Evolutionary conservation across 371 early-diverging fungal species (phyloP).

Genomic region (Rhizomucor miehei): DNA sequence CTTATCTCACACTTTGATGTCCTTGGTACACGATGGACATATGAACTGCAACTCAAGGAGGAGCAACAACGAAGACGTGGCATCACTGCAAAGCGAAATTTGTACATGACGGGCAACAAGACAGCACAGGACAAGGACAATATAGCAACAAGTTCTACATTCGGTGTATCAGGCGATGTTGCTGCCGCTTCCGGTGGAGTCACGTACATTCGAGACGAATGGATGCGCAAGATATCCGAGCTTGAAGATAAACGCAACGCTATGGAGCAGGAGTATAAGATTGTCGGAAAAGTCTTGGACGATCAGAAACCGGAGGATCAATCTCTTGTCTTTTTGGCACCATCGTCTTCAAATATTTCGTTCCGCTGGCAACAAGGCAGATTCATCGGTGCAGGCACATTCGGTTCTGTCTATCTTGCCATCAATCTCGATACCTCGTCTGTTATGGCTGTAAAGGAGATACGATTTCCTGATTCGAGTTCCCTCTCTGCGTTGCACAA

Average conservation of each 20-base stretch:
- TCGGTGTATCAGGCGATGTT: slow-evolving; percentile 39
- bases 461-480: slow-evolving; percentile 81
- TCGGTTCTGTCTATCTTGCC: slow-evolving; percentile 83
- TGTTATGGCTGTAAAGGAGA: slow-evolving; percentile 92
- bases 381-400: slow-evolving; percentile 86
- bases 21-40: slow-evolving; percentile 58
- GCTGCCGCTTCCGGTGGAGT: slow-evolving; percentile 25
- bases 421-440: slow-evolving; percentile 86
- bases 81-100: slow-evolving; percentile 35
- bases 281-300: slow-evolving; percentile 79
- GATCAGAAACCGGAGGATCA: slow-evolving; percentile 77
- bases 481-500: slow-evolving; percentile 65
- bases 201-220: slow-evolving; percentile 51
- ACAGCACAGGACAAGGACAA: slow-evolving; percentile 28
- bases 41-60: slow-evolving; percentile 47
- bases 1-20: slow-evolving; percentile 83
- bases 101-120: slow-evolving; percentile 28
- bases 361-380: slow-evolving; percentile 88
- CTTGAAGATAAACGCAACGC: slow-evolving; percentile 50
- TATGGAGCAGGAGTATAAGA: slow-evolving; percentile 53
- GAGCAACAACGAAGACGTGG: slow-evolving; percentile 41
- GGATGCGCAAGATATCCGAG: slow-evolving; percentile 53
- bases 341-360: slow-evolving; percentile 71
- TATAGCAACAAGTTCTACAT: slow-evolving; percentile 43
- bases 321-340: slow-evolving; percentile 72